These are phyloP conservation scores for Alternaria novae-zelandiae DNA, from an alignment of 2,329 filamentous ascomycete genomes.

Conservation along the genomic window DNA sequence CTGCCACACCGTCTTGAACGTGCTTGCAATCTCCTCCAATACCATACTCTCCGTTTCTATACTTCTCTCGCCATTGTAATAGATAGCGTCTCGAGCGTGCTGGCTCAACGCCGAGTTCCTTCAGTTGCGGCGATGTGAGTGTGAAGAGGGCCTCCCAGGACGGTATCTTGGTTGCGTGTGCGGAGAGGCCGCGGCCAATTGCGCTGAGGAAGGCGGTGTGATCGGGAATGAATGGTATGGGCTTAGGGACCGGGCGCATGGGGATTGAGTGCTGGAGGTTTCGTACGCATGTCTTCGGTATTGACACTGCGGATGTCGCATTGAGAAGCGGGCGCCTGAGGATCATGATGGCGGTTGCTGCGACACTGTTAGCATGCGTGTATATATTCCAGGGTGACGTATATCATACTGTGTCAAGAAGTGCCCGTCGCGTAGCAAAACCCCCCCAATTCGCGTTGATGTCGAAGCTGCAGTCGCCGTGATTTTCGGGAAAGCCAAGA, in stretches of 20 bases:
- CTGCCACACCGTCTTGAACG: slow-evolving; percentile 66
- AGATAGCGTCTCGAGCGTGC: slow-evolving; percentile 83
- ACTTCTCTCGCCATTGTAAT: slow-evolving; percentile 85
- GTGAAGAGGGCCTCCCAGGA: slow-evolving; percentile 92
- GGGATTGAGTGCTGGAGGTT: slow-evolving; percentile 50
- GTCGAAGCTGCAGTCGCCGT: slow-evolving; percentile 17
- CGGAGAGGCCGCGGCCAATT: slow-evolving; percentile 84
- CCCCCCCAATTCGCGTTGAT: slow-evolving; percentile 1
- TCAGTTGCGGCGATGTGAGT: slow-evolving; percentile 76
- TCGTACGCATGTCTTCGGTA: slow-evolving; percentile 41
- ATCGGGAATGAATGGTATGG: slow-evolving; percentile 87
- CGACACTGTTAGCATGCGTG: neutral
- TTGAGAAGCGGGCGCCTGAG: slow-evolving; percentile 44
- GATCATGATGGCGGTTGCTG: slow-evolving; percentile 38
- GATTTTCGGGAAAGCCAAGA: slow-evolving; percentile 45
- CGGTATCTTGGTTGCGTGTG: slow-evolving; percentile 84
- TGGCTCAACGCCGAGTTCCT: slow-evolving; percentile 83
- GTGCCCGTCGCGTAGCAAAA: neutral
- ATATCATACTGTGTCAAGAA: neutral
- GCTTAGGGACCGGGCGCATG: slow-evolving; percentile 63
- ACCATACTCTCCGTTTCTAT: slow-evolving; percentile 77
- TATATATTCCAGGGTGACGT: neutral
- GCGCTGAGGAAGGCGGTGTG: slow-evolving; percentile 84
- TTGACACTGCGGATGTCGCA: slow-evolving; percentile 31
- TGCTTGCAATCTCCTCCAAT: slow-evolving; percentile 81